Percentiles rank a stretch among this genome's conserved stretches.
phyloP scores from a whole-genome alignment of 371 early-diverging fungal species.

The Lichtheimia corymbifera region DNA sequence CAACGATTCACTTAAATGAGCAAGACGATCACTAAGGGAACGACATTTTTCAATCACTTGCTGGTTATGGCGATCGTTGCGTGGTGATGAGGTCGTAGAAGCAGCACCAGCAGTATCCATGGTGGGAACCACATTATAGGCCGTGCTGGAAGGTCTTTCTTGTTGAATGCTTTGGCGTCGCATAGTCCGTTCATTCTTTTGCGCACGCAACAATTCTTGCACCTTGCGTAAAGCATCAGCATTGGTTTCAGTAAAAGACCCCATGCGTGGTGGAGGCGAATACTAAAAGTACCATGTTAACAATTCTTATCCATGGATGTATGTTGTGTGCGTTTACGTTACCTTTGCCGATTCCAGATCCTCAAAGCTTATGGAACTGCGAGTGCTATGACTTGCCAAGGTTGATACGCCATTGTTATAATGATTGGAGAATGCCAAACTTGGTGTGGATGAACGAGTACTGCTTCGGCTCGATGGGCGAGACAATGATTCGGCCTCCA shows the following conservation, averaged over 20 bases:
- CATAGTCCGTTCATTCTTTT: background rate
- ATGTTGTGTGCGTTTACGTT: background rate
- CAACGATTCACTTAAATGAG: constrained; percentile 6
- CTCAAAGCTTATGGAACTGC: constrained; percentile 31
- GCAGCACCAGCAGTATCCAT: too few species aligned
- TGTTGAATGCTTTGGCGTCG: too few species aligned
- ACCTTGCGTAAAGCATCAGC: constrained; percentile 13
- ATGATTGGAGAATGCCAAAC: constrained; percentile 12
- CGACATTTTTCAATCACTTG: constrained; percentile 20
- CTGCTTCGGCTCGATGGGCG: constrained; percentile 28
- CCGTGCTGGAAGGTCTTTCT: too few species aligned
- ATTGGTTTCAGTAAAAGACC: background rate
- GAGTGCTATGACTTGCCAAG: constrained; percentile 26
- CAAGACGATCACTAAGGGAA: constrained; percentile 11
- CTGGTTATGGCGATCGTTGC: background rate
- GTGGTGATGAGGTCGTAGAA: too few species aligned
- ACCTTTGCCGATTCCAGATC: constrained; percentile 28
- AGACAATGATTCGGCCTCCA: constrained; percentile 7
- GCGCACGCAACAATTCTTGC: constrained; percentile 1
- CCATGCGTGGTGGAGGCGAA: constrained; percentile 11
- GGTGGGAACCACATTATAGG: too few species aligned
- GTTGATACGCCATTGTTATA: constrained; percentile 14
- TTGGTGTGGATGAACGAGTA: constrained; percentile 22
- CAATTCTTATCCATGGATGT: background rate
- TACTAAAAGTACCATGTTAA: background rate